phyloP scores from a whole-genome alignment of 139 green algal species.

The Pleodorina starrii region DNA sequence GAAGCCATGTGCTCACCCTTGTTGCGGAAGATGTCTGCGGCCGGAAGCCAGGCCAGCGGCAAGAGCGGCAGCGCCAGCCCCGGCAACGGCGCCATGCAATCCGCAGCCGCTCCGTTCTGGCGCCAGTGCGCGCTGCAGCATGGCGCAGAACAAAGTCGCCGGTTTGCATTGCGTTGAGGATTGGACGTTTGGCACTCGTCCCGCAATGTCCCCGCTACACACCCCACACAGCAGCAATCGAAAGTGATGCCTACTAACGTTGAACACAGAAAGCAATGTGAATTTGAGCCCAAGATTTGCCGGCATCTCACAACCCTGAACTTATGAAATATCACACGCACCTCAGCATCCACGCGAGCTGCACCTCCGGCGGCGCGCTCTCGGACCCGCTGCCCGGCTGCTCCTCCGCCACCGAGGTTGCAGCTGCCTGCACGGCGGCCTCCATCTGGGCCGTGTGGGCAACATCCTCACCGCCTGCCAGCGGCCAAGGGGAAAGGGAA shows the following conservation, averaged over 20 bases:
- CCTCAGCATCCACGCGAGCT: background rate
- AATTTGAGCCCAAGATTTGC: too few species aligned
- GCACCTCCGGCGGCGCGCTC: background rate
- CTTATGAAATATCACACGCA: background rate
- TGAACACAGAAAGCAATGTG: too few species aligned
- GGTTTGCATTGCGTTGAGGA: too few species aligned
- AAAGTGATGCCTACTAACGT: too few species aligned
- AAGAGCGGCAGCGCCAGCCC: background rate
- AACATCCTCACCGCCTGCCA: background rate
- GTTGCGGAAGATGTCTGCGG: background rate
- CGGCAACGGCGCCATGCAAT: background rate
- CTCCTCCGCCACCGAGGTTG: background rate
- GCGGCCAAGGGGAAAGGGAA: too few species aligned
- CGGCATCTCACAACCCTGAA: background rate
- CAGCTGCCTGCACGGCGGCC: background rate
- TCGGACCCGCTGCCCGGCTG: background rate
- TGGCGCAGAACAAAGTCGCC: too few species aligned
- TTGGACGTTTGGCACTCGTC: too few species aligned
- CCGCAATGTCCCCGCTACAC: too few species aligned
- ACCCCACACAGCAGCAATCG: too few species aligned
- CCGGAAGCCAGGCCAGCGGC: background rate
- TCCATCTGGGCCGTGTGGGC: background rate
- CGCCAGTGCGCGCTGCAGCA: conserved; percentile 14
- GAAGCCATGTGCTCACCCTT: too few species aligned
- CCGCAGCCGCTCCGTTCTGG: background rate